phyloP scores from a whole-genome alignment of 1,139 yeast species.

The Protomyces macrosporus region DNA sequence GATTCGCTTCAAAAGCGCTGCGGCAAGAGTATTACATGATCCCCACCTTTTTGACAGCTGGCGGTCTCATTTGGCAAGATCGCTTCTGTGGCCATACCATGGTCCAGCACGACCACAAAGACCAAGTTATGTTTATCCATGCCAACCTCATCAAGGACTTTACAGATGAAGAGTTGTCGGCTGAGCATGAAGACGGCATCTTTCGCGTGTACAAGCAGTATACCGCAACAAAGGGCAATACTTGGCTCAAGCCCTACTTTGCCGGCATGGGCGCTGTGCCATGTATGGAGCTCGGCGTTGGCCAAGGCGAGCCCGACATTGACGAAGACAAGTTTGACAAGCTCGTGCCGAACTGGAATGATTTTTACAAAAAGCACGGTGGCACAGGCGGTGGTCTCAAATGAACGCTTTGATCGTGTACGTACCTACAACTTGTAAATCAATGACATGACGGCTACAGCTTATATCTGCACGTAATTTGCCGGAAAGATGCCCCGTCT shows the following conservation, averaged over 20 bases:
- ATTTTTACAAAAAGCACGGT: conserved; percentile 24
- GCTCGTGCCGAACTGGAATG: conserved; percentile 25
- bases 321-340: conserved; percentile 19
- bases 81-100: conserved; percentile 25
- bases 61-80: conserved; percentile 26
- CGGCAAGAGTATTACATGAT: conserved; percentile 23
- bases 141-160: conserved; percentile 26
- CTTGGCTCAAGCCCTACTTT: conserved; percentile 24
- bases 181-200: conserved; percentile 26
- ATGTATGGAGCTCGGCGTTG: conserved; percentile 22
- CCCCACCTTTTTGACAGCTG: conserved; percentile 20
- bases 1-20: conserved; percentile 23
- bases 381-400: conserved; percentile 23
- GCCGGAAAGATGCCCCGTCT: conserved; percentile 93
- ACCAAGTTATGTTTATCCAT: conserved; percentile 17
- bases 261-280: conserved; percentile 18
- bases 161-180: conserved; percentile 7
- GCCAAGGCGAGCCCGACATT: conserved; percentile 23
- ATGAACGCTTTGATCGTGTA: neutral
- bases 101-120: conserved; percentile 25
- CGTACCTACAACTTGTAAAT: no score
- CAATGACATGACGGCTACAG: no score
- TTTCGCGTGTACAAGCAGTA: conserved; percentile 22
- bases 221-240: conserved; percentile 17
- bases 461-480: conserved; percentile 73